Evolutionary conservation across 768 basidiomycete species (phyloP), one percentile per base, ranked within the genome.

Genomic region (Hericium coralloides): DNA sequence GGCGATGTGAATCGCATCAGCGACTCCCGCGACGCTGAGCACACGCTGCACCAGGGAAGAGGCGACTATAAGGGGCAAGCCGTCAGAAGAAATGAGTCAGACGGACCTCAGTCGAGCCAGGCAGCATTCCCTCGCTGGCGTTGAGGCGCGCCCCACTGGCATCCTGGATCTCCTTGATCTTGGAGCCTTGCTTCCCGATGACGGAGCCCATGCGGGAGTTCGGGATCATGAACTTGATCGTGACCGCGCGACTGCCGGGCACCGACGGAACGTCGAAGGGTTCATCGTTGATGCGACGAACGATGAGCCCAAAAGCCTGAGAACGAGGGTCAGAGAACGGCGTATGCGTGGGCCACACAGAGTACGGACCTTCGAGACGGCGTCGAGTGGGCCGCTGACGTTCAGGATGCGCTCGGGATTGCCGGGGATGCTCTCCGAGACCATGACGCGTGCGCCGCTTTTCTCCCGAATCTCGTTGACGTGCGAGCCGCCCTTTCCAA

Each of bases 131-230:
- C 72, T 98, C 97, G 66, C 90, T 93, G 20, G 97, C 97, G 67
- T 98, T 98, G 63, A 99, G 74, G 60, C 94, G 77, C 15, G 97
- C 97, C 38, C 97, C 97, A 61, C 90, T 93, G 25, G 97, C 97
- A 66, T 99, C 97, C 69, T 99, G 97, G 62, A 99, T 99, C 74
- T 99, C 97, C 76, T 98, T 98, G 70, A 99, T 99, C 72, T 99
- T 99, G 38, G 87, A 87, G 36, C 97, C 97, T 60, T 88, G 90
- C 71, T 97, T 98, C 56, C 97, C 97, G 66, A 99, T 99, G 59
- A 98, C 93, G 17, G 94, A 97, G 43, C 95, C 95, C 95, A 98
- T 98, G 58, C 95, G 89, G 10, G 93, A 95, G 72, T 98, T 98
- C 61, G 95, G 95, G 57, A 98, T 97, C 89, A 98, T 98, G 69